Conservation (phyloP, 1,284 basidiomycete genomes). For the Baeospora myosura region DNA sequence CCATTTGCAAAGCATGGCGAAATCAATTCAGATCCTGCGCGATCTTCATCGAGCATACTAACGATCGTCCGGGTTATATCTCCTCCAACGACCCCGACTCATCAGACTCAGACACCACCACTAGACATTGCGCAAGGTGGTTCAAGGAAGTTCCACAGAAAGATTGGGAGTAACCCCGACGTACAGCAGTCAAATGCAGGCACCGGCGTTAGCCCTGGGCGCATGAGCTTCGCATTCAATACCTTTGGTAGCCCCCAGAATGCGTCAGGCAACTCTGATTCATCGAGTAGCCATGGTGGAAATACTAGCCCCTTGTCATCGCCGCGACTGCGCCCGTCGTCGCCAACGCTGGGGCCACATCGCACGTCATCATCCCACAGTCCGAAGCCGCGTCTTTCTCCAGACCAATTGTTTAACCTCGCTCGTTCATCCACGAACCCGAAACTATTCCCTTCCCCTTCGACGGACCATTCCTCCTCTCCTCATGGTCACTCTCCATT, state of each 20-base stretch:
- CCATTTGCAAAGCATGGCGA: constrained; percentile 50
- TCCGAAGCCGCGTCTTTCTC: constrained; percentile 42
- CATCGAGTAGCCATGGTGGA: constrained; percentile 8
- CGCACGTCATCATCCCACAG: constrained; percentile 18
- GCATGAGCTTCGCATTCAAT: constrained; percentile 64
- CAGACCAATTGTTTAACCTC: constrained; percentile 63
- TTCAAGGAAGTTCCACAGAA: constrained; percentile 21
- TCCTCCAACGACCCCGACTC: constrained; percentile 13
- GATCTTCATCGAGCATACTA: constrained; percentile 54
- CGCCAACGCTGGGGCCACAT: constrained; percentile 20
- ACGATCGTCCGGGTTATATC: constrained; percentile 63
- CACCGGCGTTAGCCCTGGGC: constrained; percentile 24
- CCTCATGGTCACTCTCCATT: constrained; percentile 6
- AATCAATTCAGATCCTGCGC: constrained; percentile 44
- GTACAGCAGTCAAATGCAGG: too few species aligned
- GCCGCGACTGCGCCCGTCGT: constrained; percentile 39
- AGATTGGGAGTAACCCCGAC: constrained; percentile 25
- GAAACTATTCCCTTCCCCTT: constrained; percentile 15
- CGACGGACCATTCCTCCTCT: constrained; percentile 16
- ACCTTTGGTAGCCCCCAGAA: constrained; percentile 41
- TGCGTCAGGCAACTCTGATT: constrained; percentile 10
- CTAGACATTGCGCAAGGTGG: constrained; percentile 5
- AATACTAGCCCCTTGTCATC: constrained; percentile 30
- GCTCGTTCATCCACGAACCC: constrained; percentile 54
- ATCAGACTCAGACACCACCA: constrained; percentile 25